Evolutionary conservation across 352 stramenopile genomes (phyloP).

Genomic region (Phytophthora sojae): DNA sequence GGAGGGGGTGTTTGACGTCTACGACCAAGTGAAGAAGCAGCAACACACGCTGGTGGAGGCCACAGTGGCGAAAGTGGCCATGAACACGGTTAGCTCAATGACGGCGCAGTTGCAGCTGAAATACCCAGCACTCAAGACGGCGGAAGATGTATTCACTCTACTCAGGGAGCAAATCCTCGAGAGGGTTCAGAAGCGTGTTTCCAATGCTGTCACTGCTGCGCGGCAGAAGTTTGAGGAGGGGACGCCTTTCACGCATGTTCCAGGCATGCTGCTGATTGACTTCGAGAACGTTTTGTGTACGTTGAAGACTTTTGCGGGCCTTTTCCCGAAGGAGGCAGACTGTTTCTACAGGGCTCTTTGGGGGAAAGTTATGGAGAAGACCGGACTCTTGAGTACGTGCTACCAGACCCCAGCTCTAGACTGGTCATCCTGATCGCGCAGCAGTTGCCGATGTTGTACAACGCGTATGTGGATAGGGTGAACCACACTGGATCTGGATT

Average conservation of each 20-base stretch:
- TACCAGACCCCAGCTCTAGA: constrained; percentile 17
- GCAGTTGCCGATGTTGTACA: constrained; percentile 34
- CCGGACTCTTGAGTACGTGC: constrained; percentile 15
- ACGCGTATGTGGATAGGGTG: background rate
- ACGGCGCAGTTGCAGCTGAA: constrained; percentile 29
- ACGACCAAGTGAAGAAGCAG: constrained; percentile 36
- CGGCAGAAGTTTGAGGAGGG: too few species aligned
- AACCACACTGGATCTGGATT: too few species aligned
- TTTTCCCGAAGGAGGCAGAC: background rate
- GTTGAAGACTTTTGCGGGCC: background rate
- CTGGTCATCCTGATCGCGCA: constrained; percentile 27
- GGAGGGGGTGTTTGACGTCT: constrained; percentile 27
- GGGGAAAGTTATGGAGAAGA: constrained; percentile 27
- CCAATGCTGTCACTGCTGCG: too few species aligned
- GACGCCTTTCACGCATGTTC: too few species aligned
- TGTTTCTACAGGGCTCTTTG: constrained; percentile 21
- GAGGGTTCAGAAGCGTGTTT: too few species aligned
- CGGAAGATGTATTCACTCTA: too few species aligned
- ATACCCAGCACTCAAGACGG: constrained; percentile 14
- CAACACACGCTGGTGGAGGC: constrained; percentile 43
- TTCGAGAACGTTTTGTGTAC: background rate
- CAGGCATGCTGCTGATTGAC: background rate
- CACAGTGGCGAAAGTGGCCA: constrained; percentile 36
- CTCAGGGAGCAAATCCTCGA: too few species aligned
- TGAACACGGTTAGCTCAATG: constrained; percentile 17